phyloP scores from a whole-genome alignment of 768 basidiomycete genomes.

The Termitomyces sp. region DNA sequence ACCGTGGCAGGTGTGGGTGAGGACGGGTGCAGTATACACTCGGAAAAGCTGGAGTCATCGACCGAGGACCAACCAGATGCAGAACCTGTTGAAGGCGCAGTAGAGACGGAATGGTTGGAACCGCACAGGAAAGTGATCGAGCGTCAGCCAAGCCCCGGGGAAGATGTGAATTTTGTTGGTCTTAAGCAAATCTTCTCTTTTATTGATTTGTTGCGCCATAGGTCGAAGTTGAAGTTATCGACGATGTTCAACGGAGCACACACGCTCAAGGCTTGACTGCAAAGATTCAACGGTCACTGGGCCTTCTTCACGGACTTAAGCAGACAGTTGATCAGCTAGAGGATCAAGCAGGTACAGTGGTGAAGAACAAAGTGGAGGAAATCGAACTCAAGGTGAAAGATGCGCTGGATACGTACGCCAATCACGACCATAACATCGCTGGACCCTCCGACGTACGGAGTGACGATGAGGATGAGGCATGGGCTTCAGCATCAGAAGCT shows the following conservation, averaged over 20 bases:
- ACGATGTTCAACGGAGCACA: constrained; percentile 25
- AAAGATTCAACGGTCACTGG: constrained; percentile 11
- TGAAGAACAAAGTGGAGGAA: constrained; percentile 9
- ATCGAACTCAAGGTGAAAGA: constrained; percentile 13
- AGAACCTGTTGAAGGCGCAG: constrained; percentile 41
- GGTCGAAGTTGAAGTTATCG: constrained; percentile 64
- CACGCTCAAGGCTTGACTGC: constrained; percentile 10
- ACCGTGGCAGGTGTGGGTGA: constrained; percentile 8
- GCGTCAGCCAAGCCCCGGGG: constrained; percentile 49
- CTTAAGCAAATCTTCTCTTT: background rate
- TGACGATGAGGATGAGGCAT: constrained; percentile 57
- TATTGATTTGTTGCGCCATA: constrained; percentile 19
- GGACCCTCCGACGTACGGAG: constrained; percentile 13
- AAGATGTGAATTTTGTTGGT: constrained; percentile 50
- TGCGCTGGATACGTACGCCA: constrained; percentile 6
- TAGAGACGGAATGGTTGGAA: constrained; percentile 63
- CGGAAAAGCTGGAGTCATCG: constrained; percentile 7
- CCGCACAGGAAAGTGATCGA: constrained; percentile 68
- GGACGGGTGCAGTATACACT: constrained; percentile 11
- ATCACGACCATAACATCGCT: constrained; percentile 11
- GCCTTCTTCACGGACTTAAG: constrained; percentile 7
- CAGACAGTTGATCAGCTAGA: constrained; percentile 5
- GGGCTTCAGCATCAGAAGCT: constrained; percentile 66
- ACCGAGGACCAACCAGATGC: constrained; percentile 23
- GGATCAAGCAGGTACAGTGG: background rate